Conservation (phyloP, 1,284 basidiomycete species). For the Rhizopogon parksii region DNA sequence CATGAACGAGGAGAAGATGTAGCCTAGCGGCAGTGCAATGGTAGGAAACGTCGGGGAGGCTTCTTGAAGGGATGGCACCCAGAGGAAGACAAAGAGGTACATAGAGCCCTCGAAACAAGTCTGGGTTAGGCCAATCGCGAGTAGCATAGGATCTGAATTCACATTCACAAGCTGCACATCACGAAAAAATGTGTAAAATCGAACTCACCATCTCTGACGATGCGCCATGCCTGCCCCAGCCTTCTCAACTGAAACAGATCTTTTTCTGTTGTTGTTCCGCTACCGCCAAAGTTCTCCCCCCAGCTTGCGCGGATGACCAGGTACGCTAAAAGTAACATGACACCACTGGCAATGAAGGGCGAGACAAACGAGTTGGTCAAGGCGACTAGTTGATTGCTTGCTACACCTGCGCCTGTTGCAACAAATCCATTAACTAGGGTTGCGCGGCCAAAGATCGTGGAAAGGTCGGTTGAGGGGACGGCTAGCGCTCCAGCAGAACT, state of each 20-base stretch:
- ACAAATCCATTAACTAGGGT: constrained; percentile 67
- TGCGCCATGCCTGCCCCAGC: constrained; percentile 50
- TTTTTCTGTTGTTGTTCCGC: constrained; percentile 28
- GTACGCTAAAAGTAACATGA: constrained; percentile 47
- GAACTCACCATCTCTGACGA: constrained; percentile 46
- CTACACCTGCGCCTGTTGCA: constrained; percentile 57
- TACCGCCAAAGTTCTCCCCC: constrained; percentile 61
- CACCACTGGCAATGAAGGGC: constrained; percentile 60
- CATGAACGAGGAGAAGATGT: constrained; percentile 76
- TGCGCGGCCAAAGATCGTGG: constrained; percentile 64
- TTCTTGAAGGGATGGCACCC: constrained; percentile 70
- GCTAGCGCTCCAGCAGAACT: constrained; percentile 46
- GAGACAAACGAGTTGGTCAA: constrained; percentile 43
- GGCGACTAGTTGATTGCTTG: constrained; percentile 55
- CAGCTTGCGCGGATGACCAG: constrained; percentile 52
- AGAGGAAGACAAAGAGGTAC: constrained; percentile 78
- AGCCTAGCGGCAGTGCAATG: constrained; percentile 53
- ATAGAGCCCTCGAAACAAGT: constrained; percentile 76
- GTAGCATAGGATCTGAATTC: constrained; percentile 47
- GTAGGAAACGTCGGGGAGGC: constrained; percentile 30
- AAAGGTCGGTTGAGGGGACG: constrained; percentile 52
- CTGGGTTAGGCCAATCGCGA: constrained; percentile 66
- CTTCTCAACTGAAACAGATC: constrained; percentile 48
- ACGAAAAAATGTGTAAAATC: not conserved
- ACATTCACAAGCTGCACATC: constrained; percentile 5